phyloP scores from a whole-genome alignment of 192 early-diverging fungal genomes.

The Coemansia sp. region DNA sequence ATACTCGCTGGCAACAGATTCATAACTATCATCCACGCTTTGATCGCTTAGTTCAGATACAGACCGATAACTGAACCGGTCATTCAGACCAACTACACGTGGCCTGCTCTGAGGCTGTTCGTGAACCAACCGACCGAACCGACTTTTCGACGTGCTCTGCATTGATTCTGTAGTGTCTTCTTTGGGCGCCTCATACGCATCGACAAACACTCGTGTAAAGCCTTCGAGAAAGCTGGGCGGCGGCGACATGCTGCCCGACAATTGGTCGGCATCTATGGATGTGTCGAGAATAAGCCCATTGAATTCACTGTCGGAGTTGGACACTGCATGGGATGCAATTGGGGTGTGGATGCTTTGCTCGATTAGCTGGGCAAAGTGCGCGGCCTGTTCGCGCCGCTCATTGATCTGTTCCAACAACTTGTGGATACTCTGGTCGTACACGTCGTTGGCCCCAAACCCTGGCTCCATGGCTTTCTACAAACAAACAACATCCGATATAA shows the following conservation, averaged over 20 bases:
- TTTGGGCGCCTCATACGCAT: conserved; percentile 20
- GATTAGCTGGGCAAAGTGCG: conserved; percentile 21
- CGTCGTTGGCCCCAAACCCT: neutral
- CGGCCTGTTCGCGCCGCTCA: conserved; percentile 26
- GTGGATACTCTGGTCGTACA: conserved; percentile 20
- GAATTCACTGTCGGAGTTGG: neutral
- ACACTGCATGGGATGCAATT: neutral
- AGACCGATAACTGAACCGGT: no score
- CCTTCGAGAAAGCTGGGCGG: conserved; percentile 40
- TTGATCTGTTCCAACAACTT: conserved; percentile 23
- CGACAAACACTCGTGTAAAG: conserved; percentile 41
- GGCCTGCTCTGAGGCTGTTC: no score
- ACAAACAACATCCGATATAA: neutral
- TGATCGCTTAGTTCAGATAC: no score
- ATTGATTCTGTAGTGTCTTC: neutral
- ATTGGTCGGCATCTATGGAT: neutral
- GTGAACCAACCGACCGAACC: neutral
- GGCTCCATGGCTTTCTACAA: neutral
- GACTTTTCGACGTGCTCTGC: neutral
- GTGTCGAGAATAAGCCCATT: neutral
- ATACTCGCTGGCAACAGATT: no score
- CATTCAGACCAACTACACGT: no score
- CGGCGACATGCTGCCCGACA: conserved; percentile 9
- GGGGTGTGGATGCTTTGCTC: conserved; percentile 33
- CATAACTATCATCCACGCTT: no score